Base-by-base conservation (phyloP, 2,329 filamentous ascomycete genomes). In the Fusarium papillatum region DNA sequence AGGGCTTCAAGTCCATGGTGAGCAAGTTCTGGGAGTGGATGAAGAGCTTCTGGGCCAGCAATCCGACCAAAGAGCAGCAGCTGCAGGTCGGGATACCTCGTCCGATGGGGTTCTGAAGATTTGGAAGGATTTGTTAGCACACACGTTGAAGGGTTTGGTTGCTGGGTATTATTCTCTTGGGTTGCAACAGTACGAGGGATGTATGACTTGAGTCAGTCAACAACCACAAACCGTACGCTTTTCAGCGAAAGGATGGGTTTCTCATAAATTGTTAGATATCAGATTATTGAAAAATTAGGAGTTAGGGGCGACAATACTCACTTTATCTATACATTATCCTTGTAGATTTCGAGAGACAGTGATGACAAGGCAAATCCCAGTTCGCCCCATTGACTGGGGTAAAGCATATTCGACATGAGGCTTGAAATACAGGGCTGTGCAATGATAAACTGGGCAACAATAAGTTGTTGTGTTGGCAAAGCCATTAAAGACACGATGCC, bases 111-210 rank as follows among this genome's bases (percentile, higher is more conserved):
- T 55, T 55, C 50, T 55, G 10, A 34, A 34, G 26, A 1, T 55
- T n/a, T n/a, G 31, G 10, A 8, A 31, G 17, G 26, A 31, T 19
- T 34, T n/a, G 26, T 55, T 55, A 55, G 50, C 19, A 19, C 50
- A 34, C 31, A 13, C 31, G 31, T 34, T 17, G 22, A 48, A 48
- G 46, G 48, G 26, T 22, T 55, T 34, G 50, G 50, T 34, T 55
- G 50, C 26, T 55, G 26, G 50, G n/a, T 55, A 55, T 36, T 55
- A 55, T 55, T 55, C 50, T 55, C 50, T 55, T 55, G 50, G 50
- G 29, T 55, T 55, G 50, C 50, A 55, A 55, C 50, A 55, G 50
- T 55, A 55, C 50, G 50, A 55, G 50, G 50, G 50, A 55, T 55
- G 50, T n/a, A 55, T 31, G 50, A 5, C 17, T 31, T 55, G 6